Evolutionary conservation across 2,329 filamentous ascomycete species (phyloP).

Genomic region (Penicillium sp.): DNA sequence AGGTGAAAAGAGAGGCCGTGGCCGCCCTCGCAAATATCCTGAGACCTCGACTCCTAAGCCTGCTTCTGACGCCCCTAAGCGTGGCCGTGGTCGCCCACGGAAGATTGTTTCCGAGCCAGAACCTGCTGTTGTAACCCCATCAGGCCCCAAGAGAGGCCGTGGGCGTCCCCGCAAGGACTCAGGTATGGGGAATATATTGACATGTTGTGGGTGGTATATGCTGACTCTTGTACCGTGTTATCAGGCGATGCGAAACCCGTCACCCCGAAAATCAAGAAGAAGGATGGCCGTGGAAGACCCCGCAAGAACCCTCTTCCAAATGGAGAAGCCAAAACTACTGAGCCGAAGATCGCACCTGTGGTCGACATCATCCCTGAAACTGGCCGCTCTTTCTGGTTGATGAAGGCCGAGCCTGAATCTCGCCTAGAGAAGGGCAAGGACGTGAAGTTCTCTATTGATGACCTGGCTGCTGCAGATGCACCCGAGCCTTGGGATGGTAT

Average conservation of each 20-base stretch:
- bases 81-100: conserved; percentile 36
- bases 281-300: conserved; percentile 29
- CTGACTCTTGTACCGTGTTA: neutral
- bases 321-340: conserved; percentile 10
- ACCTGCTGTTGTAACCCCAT: conserved; percentile 3
- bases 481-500: conserved; percentile 91
- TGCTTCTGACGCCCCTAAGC: conserved; percentile 30
- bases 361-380: conserved; percentile 12
- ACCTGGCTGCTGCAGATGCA: conserved; percentile 67
- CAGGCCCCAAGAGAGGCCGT: conserved; percentile 19
- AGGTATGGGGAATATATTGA: neutral
- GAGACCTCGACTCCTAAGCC: conserved; percentile 25
- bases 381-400: conserved; percentile 66
- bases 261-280: conserved; percentile 18
- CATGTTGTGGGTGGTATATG: neutral
- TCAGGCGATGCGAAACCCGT: conserved; percentile 10
- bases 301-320: conserved; percentile 28
- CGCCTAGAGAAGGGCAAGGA: conserved; percentile 83
- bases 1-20: conserved; percentile 35
- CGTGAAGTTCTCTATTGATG: conserved; percentile 92
- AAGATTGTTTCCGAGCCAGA: conserved; percentile 25
- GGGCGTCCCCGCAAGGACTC: conserved; percentile 17
- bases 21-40: conserved; percentile 37
- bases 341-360: conserved; percentile 15
- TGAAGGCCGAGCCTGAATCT: conserved; percentile 87